Conservation (phyloP, 305 asterid genomes). For the Solanum hybrid region DNA sequence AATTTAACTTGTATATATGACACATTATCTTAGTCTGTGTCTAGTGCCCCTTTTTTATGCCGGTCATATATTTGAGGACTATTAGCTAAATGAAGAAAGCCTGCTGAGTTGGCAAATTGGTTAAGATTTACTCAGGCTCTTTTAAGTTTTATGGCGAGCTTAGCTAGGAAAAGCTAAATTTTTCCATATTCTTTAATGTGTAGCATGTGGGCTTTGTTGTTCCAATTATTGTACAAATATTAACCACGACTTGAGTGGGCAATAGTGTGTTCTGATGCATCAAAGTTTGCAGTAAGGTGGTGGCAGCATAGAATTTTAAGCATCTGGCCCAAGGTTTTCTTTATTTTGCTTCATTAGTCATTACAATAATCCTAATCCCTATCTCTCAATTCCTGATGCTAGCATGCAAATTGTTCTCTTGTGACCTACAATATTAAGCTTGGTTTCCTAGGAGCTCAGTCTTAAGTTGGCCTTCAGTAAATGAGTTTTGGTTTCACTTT, state of each 20-base stretch:
- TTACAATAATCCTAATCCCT: neutral
- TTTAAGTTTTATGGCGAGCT: neutral
- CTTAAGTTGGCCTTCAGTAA: neutral
- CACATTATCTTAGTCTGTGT: slow-evolving; percentile 25
- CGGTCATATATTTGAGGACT: slow-evolving; percentile 27
- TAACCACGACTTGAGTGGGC: neutral
- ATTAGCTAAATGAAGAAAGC: neutral
- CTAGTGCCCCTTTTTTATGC: slow-evolving; percentile 37
- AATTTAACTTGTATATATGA: slow-evolving; percentile 39
- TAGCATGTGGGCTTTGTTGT: neutral
- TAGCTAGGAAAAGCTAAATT: neutral
- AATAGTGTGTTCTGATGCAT: neutral
- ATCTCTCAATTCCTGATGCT: neutral
- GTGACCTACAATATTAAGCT: neutral
- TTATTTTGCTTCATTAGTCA: neutral
- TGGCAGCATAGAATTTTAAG: neutral
- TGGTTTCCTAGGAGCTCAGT: neutral
- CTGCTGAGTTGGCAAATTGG: neutral
- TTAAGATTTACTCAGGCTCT: neutral
- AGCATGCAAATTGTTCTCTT: neutral
- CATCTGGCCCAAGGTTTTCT: neutral
- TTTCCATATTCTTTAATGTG: neutral
- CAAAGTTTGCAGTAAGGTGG: neutral
- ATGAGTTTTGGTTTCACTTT: neutral
- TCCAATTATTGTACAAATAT: neutral